Base-by-base conservation (phyloP, 2,329 filamentous ascomycete species). In the Venturia effusa region DNA sequence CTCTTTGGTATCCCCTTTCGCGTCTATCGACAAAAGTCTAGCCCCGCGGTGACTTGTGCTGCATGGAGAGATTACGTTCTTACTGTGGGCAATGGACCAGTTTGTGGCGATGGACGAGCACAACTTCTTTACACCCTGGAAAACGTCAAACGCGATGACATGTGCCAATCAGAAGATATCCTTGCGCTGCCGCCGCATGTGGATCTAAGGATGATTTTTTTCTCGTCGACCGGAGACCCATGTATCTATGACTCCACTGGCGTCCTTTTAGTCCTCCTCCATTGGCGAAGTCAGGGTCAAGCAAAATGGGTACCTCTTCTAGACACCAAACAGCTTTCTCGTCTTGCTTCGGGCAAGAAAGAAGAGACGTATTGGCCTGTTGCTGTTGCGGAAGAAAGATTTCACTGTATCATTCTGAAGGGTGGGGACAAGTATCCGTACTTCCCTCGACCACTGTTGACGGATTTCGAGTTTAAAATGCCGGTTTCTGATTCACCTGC, bases 381-480 rank as follows among this genome's bases (percentile, higher is more conserved):
- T 39, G 94, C 94, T 0, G 92, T 97, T 0, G 91, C 93, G 2
- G 86, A 92, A 70, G 83, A 89, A 71, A 93, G 89, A 71, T 99
- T 99, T 76, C 93, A 97, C 80, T 99, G 95, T 78, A 97, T 99
- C 76, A 97, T 99, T 70, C 86, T 99, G 72, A 99, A 99, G 77
- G 94, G 94, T 67, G 89, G 89, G 41, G 94, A 99, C 72, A 84
- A 88, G 71, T 90, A 97, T 71, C 92, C 93, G 0, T 97, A 94
- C 78, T 97, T 93, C 77, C 94, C 91, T 13, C 87, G 89, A 11
- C 92, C 91, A 1, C 79, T 97, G 43, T 86, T 99, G 41, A 92
- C 88, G 51, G 94, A 99, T 74, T 99, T 99, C 72, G 90, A 92
- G 60, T 96, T 99, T 73, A 85, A 88, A 54, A 84, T 99, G 22